Base-by-base conservation (phyloP, 1,284 basidiomycete species). In the Filobasidium uniguttulatum region DNA sequence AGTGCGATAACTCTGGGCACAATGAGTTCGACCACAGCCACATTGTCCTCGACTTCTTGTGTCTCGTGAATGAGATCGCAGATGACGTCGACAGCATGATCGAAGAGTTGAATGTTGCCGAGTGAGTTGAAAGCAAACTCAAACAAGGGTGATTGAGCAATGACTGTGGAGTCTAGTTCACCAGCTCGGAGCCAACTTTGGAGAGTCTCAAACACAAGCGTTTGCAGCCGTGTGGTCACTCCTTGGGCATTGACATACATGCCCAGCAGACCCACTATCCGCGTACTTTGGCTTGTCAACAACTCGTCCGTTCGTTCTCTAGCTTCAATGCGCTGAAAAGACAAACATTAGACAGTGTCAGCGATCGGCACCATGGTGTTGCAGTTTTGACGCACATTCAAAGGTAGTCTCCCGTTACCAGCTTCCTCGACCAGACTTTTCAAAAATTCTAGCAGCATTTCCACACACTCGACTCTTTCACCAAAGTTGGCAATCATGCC, bases 51-150 rank as follows among this genome's bases (percentile, higher is more conserved):
- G 23, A 96, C 77, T 68, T 99, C 94, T 69, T 97, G 93, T 0
- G 94, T 98, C 67, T 99, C 94, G 68, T 97, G 90, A 53, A 98
- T 91, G 57, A 97, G 71, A 63, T 96, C 90, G 68, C 88, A 93
- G 48, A 97, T 75, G 37, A 87, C 82, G 58, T 96, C 86, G 35
- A 93, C 87, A 0, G 89, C 90, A 2, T 82, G 69, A 62, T 99
- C 94, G 63, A 98, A 98, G 9, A 98, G 76, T 43, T 80, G 76
- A 26, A 94, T 86, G 1, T 83, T 83, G 9, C 75, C 75, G 19
- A 98, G 75, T 3, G 90, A 85, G 53, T 85, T 80, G 63, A 96
- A 94, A 14, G 83, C 77, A 60, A 81, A 82, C 9, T 75, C 69
- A 62, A 97, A 84, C n/a, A 98, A 75, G 2, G 90, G 84, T 0